Conservation (phyloP, 306 rosid genomes). For the Acacia confusa region DNA sequence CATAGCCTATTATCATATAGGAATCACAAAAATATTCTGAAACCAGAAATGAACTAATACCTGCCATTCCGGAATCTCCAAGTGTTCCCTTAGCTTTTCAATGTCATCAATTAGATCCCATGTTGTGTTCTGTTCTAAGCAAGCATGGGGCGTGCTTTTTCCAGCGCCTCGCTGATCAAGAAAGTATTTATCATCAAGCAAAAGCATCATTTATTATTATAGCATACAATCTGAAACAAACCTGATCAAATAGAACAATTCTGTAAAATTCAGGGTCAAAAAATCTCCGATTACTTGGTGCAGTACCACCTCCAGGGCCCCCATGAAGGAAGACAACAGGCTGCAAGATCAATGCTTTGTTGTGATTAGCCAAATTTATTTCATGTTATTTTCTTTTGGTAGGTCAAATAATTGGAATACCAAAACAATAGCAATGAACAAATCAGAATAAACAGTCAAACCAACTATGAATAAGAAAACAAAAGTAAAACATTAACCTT, state of each 20-base stretch:
- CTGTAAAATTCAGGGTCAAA: constrained; percentile 86
- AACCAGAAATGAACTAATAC: constrained; percentile 39
- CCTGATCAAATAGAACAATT: constrained; percentile 91
- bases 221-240: constrained; percentile 34
- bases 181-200: constrained; percentile 23
- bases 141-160: constrained; percentile 94
- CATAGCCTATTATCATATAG: constrained; percentile 1
- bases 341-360: constrained; percentile 49
- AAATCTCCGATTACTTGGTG: constrained; percentile 73
- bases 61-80: constrained; percentile 97
- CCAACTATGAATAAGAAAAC: neutral
- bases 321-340: constrained; percentile 92
- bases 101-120: constrained; percentile 90
- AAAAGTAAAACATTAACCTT: neutral
- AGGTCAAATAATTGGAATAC: constrained; percentile 3
- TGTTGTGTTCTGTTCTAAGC: constrained; percentile 88
- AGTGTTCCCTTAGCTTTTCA: constrained; percentile 86
- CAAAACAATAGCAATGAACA: neutral
- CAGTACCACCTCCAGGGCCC: constrained; percentile 97
- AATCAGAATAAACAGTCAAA: neutral
- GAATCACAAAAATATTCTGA: constrained; percentile 3
- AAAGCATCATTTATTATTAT: constrained; percentile 6
- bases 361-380: neutral
- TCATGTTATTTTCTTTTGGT: neutral
- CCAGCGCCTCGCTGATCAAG: constrained; percentile 83